Percentiles rank a stretch among this genome's conserved stretches.
Evolutionary conservation across 352 stramenopile genomes (phyloP).

Genomic region (Phytophthora sp.): DNA sequence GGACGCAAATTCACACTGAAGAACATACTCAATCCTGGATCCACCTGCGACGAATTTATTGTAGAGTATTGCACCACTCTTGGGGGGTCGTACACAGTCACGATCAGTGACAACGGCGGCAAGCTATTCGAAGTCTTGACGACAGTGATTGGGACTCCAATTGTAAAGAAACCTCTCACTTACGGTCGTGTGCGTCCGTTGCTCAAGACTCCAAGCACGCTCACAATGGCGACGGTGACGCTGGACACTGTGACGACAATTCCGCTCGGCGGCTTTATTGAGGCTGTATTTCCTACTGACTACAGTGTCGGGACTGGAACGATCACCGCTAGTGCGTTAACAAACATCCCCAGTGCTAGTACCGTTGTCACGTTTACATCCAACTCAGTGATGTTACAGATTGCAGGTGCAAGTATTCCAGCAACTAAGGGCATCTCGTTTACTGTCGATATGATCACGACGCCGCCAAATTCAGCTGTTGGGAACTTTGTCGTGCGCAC

Average conservation of each 20-base stretch:
- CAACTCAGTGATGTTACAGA: conserved; percentile 39
- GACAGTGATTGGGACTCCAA: conserved; percentile 53
- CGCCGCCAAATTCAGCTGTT: conserved; percentile 43
- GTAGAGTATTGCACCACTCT: conserved; percentile 54
- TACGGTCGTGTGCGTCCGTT: conserved; percentile 59
- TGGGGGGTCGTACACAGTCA: conserved; percentile 54
- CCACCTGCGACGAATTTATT: conserved; percentile 61
- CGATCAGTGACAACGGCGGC: conserved; percentile 40
- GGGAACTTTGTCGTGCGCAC: conserved; percentile 66
- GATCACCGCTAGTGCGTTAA: conserved; percentile 34
- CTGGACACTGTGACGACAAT: conserved; percentile 50
- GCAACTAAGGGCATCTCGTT: conserved; percentile 40
- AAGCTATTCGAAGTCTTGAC: conserved; percentile 53
- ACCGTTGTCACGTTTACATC: conserved; percentile 35
- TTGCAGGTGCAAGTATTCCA: conserved; percentile 41
- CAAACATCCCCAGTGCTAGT: conserved; percentile 45
- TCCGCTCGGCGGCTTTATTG: conserved; percentile 47
- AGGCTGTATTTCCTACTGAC: conserved; percentile 55
- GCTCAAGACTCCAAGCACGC: conserved; percentile 41
- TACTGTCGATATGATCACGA: conserved; percentile 57
- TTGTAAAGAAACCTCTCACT: conserved; percentile 67
- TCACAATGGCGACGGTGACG: conserved; percentile 46
- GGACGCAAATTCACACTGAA: conserved; percentile 50
- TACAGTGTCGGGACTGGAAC: conserved; percentile 40
- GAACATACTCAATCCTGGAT: conserved; percentile 62